A percentile compares a stretch with the other conserved stretches of the same genome.
Conservation (phyloP, 129 eudicot genomes). For the Arctium lappa region DNA sequence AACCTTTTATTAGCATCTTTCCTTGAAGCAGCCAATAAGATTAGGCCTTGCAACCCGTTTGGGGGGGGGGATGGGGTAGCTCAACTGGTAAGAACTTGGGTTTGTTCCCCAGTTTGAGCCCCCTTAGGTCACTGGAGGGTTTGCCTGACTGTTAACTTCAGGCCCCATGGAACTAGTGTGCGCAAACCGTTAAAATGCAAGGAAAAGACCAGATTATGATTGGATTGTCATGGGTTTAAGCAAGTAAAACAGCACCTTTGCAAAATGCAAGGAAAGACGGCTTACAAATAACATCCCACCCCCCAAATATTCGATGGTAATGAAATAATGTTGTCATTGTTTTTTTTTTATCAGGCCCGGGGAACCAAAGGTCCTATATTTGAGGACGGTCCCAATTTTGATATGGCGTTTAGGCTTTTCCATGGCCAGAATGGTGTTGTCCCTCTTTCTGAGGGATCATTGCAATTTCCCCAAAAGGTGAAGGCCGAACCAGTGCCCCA, state of each 20-base stretch:
- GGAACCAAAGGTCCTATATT: constrained; percentile 92
- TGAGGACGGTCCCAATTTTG: constrained; percentile 98
- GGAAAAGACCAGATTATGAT: no score
- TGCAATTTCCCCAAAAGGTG: constrained; percentile 41
- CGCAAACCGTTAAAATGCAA: no score
- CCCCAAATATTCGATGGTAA: not conserved
- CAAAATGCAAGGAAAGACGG: no score
- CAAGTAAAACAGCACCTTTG: not conserved
- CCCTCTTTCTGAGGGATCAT: constrained; percentile 76
- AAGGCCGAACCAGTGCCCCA: constrained; percentile 47
- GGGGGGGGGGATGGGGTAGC: no score
- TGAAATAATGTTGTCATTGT: not conserved
- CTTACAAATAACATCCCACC: not conserved
- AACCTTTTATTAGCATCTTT: not conserved
- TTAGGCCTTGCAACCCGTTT: not conserved
- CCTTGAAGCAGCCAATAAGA: not conserved
- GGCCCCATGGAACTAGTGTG: no score
- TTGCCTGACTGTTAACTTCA: no score
- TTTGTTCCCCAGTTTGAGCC: no score
- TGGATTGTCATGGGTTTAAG: no score
- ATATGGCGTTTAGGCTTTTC: constrained; percentile 86
- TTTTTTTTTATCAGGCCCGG: constrained; percentile 42
- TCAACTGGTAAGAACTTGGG: no score
- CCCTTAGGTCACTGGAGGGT: no score
- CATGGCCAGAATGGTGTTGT: constrained; percentile 96